These are phyloP conservation scores for Choanephora cucurbitarum DNA, from an alignment of 371 early-diverging fungal species.

Conservation along the genomic window DNA sequence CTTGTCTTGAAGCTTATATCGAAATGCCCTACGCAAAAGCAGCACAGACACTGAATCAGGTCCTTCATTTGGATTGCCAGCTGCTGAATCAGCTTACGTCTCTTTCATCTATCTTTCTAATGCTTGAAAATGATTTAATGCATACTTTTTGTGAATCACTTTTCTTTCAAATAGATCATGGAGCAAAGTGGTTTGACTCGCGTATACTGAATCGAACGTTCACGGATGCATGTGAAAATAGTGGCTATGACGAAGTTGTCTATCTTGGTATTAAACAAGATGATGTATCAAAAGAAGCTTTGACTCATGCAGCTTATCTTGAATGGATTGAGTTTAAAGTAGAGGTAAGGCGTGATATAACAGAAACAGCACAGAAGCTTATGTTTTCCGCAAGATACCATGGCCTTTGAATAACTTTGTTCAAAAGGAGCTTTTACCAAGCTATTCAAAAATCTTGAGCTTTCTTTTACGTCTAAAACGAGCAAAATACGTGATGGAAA, in stretches of 20 bases:
- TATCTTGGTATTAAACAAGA: conserved; percentile 13
- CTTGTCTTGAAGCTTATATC: conserved; percentile 18
- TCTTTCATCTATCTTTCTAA: conserved; percentile 40
- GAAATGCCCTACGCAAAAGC: conserved; percentile 21
- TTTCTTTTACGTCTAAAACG: conserved; percentile 46
- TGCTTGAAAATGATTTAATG: conserved; percentile 49
- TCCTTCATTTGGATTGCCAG: conserved; percentile 22
- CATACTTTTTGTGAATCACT: conserved; percentile 41
- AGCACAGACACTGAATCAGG: conserved; percentile 19
- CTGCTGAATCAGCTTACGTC: conserved; percentile 24
- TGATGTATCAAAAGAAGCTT: neutral
- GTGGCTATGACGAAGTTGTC: conserved; percentile 22
- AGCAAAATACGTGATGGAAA: conserved; percentile 51
- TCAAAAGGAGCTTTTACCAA: conserved; percentile 17
- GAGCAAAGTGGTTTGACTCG: conserved; percentile 34
- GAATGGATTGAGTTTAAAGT: conserved; percentile 38
- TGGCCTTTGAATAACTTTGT: conserved; percentile 56
- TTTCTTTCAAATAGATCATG: conserved; percentile 41
- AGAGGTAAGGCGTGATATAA: conserved; percentile 26
- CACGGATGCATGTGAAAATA: conserved; percentile 26
- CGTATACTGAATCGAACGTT: conserved; percentile 35
- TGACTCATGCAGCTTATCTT: conserved; percentile 18
- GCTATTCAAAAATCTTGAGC: conserved; percentile 36
- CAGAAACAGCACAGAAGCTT: no score
- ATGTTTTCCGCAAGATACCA: conserved; percentile 46